Evolutionary conservation across 768 basidiomycete species (phyloP).

Genomic region (Rhodotorula taiwanensis): DNA sequence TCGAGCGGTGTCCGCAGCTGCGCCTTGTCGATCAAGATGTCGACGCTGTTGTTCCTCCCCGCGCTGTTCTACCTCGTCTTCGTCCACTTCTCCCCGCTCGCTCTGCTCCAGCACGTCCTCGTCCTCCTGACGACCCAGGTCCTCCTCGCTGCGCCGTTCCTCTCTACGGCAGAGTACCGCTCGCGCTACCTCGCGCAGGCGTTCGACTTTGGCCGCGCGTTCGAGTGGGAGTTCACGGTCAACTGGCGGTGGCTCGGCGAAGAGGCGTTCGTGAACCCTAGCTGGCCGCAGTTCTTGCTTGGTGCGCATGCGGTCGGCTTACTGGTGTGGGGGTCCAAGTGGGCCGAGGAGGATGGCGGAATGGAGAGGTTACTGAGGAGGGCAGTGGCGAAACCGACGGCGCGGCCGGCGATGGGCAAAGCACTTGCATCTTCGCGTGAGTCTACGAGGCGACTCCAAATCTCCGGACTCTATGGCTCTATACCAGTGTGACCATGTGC

Average conservation of each 20-base stretch:
- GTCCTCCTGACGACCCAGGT: constrained; percentile 41
- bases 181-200: constrained; percentile 65
- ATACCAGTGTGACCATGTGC: too few species aligned
- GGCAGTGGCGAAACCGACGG: constrained; percentile 53
- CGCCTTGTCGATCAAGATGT: constrained; percentile 94
- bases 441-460: too few species aligned
- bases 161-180: constrained; percentile 56
- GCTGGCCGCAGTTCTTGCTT: constrained; percentile 60
- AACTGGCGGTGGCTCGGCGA: constrained; percentile 81
- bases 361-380: constrained; percentile 53
- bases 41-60: constrained; percentile 78
- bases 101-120: constrained; percentile 31
- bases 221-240: constrained; percentile 94
- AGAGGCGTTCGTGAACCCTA: constrained; percentile 67
- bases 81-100: constrained; percentile 39
- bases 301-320: constrained; percentile 59
- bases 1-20: constrained; percentile 49
- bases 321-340: constrained; percentile 62
- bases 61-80: constrained; percentile 68
- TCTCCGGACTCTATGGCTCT: too few species aligned
- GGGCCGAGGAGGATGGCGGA: constrained; percentile 72
- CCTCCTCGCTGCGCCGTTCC: constrained; percentile 51
- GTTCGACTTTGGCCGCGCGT: constrained; percentile 79
- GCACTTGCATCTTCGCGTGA: constrained; percentile 59
- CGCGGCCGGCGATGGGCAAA: constrained; percentile 35